These are phyloP conservation scores for Cardamine chenopodiifolia DNA, from an alignment of 345 rosid species.

Conservation along the genomic window DNA sequence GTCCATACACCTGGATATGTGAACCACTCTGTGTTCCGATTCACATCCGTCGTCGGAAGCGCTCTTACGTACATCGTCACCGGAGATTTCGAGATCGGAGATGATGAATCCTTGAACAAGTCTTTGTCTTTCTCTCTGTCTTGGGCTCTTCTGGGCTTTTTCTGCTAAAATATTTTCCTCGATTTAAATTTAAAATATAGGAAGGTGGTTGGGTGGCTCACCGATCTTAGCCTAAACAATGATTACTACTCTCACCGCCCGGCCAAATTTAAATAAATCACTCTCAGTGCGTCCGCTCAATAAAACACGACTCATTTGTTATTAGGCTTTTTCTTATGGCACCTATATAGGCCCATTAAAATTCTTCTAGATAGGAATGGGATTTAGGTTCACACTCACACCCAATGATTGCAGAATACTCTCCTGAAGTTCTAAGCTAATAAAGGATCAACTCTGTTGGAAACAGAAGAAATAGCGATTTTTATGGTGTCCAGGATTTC, in stretches of 20 bases:
- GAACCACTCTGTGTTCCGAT: conserved; percentile 91
- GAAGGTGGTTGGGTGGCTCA: conserved; percentile 17
- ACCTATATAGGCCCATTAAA: neutral
- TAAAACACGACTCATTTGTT: neutral
- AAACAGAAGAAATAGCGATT: no score
- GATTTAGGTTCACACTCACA: no score
- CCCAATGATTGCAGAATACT: no score
- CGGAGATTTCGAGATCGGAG: conserved; percentile 14
- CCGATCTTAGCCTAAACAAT: conserved; percentile 5
- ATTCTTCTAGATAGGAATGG: neutral
- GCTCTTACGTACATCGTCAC: conserved; percentile 65
- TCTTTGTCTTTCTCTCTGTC: neutral
- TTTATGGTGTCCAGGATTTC: no score
- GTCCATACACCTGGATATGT: conserved; percentile 88
- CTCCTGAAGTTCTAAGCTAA: no score
- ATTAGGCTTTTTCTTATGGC: neutral
- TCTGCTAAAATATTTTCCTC: neutral
- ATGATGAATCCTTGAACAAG: neutral
- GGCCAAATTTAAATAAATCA: no score
- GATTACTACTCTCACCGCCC: neutral
- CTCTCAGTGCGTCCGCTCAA: neutral
- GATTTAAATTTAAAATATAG: neutral
- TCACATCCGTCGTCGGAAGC: conserved; percentile 80
- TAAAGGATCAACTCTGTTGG: no score
- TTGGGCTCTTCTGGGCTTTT: conserved; percentile 16